Conservation (phyloP, 805 yeast species). For the Priceomyces haplophilus region DNA sequence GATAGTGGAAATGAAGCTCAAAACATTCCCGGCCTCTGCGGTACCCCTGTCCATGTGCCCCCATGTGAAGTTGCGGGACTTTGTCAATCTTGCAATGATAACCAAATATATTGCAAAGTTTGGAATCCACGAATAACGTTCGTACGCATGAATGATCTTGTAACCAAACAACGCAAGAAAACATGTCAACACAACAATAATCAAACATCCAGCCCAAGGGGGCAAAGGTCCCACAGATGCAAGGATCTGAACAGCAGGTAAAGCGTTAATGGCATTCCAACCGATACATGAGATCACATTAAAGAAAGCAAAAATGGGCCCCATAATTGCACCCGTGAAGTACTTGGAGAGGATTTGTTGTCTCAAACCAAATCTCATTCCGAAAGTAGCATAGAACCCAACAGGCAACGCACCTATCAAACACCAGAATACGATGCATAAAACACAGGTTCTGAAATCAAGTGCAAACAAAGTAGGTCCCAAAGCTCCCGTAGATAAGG, state of each 20-base stretch:
- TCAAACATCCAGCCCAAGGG: slow-evolving; percentile 35
- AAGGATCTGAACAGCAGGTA: slow-evolving; percentile 30
- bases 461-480: slow-evolving; percentile 32
- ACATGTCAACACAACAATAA: slow-evolving; percentile 28
- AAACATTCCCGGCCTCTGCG: slow-evolving; percentile 26
- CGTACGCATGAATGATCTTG: slow-evolving; percentile 28
- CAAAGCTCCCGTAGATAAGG: slow-evolving; percentile 35
- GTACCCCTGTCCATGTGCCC: slow-evolving; percentile 27
- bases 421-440: slow-evolving; percentile 31
- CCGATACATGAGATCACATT: slow-evolving; percentile 62
- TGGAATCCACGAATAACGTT: slow-evolving; percentile 33
- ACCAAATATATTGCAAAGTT: slow-evolving; percentile 26
- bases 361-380: slow-evolving; percentile 39
- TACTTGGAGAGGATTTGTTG: slow-evolving; percentile 31
- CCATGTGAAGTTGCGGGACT: slow-evolving; percentile 22
- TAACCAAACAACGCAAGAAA: slow-evolving; percentile 31
- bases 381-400: slow-evolving; percentile 36
- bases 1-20: slow-evolving; percentile 25
- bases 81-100: slow-evolving; percentile 26
- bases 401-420: slow-evolving; percentile 37
- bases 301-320: slow-evolving; percentile 60
- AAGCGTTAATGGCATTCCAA: slow-evolving; percentile 32
- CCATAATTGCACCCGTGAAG: slow-evolving; percentile 31
- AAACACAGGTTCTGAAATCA: slow-evolving; percentile 31
- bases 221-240: slow-evolving; percentile 27